phyloP scores from a whole-genome alignment of 371 early-diverging fungal genomes.

The Syncephalis plumigaleata region DNA sequence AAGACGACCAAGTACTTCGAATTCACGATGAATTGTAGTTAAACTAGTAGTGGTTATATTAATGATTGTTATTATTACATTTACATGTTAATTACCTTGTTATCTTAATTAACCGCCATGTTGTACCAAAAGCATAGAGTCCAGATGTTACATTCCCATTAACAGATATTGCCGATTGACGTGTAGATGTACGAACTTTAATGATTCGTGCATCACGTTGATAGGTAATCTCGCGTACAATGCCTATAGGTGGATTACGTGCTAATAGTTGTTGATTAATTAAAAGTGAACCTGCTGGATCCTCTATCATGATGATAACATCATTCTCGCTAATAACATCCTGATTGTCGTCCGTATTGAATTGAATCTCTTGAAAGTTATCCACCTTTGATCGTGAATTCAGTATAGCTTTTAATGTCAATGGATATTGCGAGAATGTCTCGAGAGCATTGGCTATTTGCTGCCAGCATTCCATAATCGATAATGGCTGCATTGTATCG shows the following conservation, averaged over 20 bases:
- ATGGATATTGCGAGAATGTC: slow-evolving; percentile 22
- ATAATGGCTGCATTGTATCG: slow-evolving; percentile 55
- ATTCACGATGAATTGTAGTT: slow-evolving; percentile 73
- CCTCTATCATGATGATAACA: slow-evolving; percentile 8
- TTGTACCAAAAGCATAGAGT: not conserved
- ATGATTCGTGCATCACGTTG: slow-evolving; percentile 14
- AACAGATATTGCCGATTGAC: slow-evolving; percentile 8
- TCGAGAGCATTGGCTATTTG: slow-evolving; percentile 57
- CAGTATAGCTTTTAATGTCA: slow-evolving; percentile 21
- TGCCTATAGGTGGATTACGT: slow-evolving; percentile 21
- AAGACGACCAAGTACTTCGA: slow-evolving; percentile 49
- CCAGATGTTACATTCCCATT: too few relatives aligned
- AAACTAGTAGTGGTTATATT: slow-evolving; percentile 26
- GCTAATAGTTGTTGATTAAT: slow-evolving; percentile 8
- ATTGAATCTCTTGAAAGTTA: slow-evolving; percentile 53
- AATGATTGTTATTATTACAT: too few relatives aligned
- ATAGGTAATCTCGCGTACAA: slow-evolving; percentile 13
- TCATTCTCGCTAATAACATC: slow-evolving; percentile 22
- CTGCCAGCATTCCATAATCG: slow-evolving; percentile 73
- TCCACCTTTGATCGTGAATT: slow-evolving; percentile 43
- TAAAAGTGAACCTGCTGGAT: not conserved
- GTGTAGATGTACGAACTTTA: slow-evolving; percentile 16
- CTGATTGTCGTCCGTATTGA: slow-evolving; percentile 13
- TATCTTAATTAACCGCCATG: slow-evolving; percentile 9
- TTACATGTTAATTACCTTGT: too few relatives aligned